Base-by-base conservation (phyloP, 352 stramenopile genomes). In the Phytophthora pini region DNA sequence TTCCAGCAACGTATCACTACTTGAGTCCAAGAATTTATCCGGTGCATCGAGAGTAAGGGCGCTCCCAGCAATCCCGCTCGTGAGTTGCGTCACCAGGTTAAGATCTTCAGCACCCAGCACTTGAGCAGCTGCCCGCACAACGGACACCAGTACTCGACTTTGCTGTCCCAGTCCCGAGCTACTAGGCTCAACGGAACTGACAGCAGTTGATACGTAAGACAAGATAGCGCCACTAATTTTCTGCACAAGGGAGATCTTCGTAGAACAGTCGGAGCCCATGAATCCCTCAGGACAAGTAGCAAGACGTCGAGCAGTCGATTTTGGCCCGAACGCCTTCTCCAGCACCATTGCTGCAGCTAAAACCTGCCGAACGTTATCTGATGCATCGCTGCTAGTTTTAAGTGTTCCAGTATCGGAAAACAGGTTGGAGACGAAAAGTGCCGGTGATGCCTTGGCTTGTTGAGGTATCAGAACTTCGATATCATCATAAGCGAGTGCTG, bases 161-260 rank as follows among this genome's bases (percentile, higher is more conserved):
- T 88, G 80, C 38, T 90, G 86, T 2, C 71, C 75, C 12, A 94
- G 79, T 2, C 69, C 70, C 1, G 71, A 77, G 1, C 55, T 70
- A 12, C 72, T 87, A 1, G 80, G 72, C 45, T 94, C 77, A 3
- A 79, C 55, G 0, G 64, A 47, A 11, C 56, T 52, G 0, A 77
- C 57, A 1, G 77, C 55, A 2, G 9, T 56, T 3, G 61, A 61
- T 0, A 92, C 66, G 0, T 71, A 83, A 2, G 69, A 45, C 13
- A 94, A 66, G 31, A 94, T 88, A 12, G 48, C 60, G 15, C 57
- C 45, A 50, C 84, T 85, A 1, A 89, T 46, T 0, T 26, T 26
- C n/a, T 77, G 76, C 13, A 92, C 65, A 0, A 69, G 40, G 2
- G 15, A 57, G 22, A 79, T 52, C 8, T 74, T 41, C 15, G 86